Evolutionary conservation across 805 yeast species (phyloP), one percentile per base, ranked within the genome.

Genomic region (Kazachstania kunashirensis): DNA sequence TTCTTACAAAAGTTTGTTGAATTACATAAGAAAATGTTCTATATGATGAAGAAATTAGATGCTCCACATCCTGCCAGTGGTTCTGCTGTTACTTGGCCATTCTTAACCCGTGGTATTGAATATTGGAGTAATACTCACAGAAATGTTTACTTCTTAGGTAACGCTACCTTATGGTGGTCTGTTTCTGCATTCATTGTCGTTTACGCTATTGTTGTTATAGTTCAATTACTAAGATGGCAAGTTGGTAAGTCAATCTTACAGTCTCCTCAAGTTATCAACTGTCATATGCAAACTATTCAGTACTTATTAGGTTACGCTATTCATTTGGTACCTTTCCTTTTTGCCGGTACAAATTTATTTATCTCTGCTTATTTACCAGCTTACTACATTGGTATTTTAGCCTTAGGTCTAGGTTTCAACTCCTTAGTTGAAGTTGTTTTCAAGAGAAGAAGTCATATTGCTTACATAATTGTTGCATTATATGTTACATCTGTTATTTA

Each of bases 291-390:
- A 51, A 68, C 70, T 29, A 58, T 77, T 40, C 73, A 73, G 24
- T 82, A 74, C 55, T 52, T 77, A 25, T 50, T 73, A 10, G 95
- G 94, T 35, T 85, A 86, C 83, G 65, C 57, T n/a, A 46, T 79
- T 20, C 92, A 84, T 57, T 79, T 73, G 55, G 53, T 69, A 41
- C 94, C 94, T 47, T 81, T 82, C 37, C 76, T 73, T 59, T 66
- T 86, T 39, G 84, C 89, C 95, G 88, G 79, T 18, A 77, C 96
- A 63, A 96, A 88, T 62, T 62, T 86, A 60, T 89, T 86, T 67
- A 66, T 88, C 53, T 95, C 86, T 59, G 96, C 88, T 60, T 89
- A 89, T 59, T 64, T 92, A 48, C 96, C 96, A 40, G 83, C 96
- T 2, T 72, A 84, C 37, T 92, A 85, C 65, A 92, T 94, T 61